Base-by-base conservation (phyloP, 1,284 basidiomycete species). In the Boletus smithii region DNA sequence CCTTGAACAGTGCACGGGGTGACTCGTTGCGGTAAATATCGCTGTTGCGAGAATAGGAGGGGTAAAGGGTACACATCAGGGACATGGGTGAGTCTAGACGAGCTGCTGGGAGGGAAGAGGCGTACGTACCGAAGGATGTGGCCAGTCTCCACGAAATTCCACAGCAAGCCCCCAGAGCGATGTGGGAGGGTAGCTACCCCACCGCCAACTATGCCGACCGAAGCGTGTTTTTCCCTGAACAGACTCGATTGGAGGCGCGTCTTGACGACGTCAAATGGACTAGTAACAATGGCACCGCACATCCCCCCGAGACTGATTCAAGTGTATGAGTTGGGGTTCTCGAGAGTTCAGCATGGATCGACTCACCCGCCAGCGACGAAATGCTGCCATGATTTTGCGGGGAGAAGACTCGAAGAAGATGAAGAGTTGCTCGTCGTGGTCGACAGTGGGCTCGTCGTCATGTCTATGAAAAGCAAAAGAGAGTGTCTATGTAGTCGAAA, bases 241-340 rank as follows among this genome's bases (percentile, higher is more conserved):
- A 97, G 71, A 69, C 88, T 87, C 0, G 93, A 97, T 70, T 99
- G 95, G 9, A 99, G 74, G 4, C 95, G 85, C 23, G 97, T 99
- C 72, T 99, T 99, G 57, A 99, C 95, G 23, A 99, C 92, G 68
- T 99, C 95, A 58, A 99, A 94, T 0, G 95, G 95, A 30, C 92
- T 93, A 0, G 95, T 99, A 8, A 98, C 87, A 55, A 97, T 90
- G 9, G 94, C 94, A 36, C 95, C 97, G 62, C 92, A 92, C 95
- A 99, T 97, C 20, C 95, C 95, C 16, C 95, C 97, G 9, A 95
- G 73, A 24, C 95, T 95, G 56, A 16, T 35, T 14, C 9, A 14
- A 20, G 3, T 51, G 30, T 31, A 48, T 53, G 44, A 32, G 48
- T 42, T 37, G 16, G 16, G 4, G 7, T 16, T 13, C 29, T 23